Evolutionary conservation across 2,329 filamentous ascomycete genomes (phyloP).

Genomic region (Fusarium floridanum): DNA sequence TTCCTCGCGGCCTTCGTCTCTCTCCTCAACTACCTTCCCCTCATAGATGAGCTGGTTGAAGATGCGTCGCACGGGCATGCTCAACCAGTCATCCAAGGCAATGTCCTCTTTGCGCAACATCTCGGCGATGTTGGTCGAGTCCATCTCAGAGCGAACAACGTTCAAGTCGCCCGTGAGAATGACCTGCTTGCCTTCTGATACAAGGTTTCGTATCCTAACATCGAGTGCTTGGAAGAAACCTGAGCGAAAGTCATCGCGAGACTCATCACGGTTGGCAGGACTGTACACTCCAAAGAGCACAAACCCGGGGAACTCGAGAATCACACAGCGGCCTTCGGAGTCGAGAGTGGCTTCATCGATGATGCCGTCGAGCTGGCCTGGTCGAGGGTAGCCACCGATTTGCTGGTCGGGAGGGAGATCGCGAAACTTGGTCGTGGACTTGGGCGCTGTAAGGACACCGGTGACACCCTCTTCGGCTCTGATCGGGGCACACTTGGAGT

Average conservation of each 20-base stretch:
- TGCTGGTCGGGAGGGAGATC: constrained; percentile 79
- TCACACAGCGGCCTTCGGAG: constrained; percentile 89
- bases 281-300: constrained; percentile 94
- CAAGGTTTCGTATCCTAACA: constrained; percentile 85
- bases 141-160: constrained; percentile 76
- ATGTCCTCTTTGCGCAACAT: constrained; percentile 77
- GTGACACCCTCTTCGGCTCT: constrained; percentile 95
- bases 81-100: constrained; percentile 79
- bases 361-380: constrained; percentile 72
- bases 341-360: constrained; percentile 82
- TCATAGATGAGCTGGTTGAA: constrained; percentile 88
- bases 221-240: constrained; percentile 86
- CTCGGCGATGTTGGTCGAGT: constrained; percentile 82
- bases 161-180: constrained; percentile 92
- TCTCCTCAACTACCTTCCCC: constrained; percentile 74
- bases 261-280: constrained; percentile 88
- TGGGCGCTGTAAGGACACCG: constrained; percentile 81
- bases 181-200: constrained; percentile 84
- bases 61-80: constrained; percentile 77
- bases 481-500: constrained; percentile 85
- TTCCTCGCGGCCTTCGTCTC: constrained; percentile 76
- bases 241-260: constrained; percentile 83
- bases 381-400: constrained; percentile 89
- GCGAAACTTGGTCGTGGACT: constrained; percentile 77
- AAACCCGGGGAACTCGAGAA: constrained; percentile 95